Base-by-base conservation (phyloP, 2,329 filamentous ascomycete species). In the Proliferodiscus dingleyae region DNA sequence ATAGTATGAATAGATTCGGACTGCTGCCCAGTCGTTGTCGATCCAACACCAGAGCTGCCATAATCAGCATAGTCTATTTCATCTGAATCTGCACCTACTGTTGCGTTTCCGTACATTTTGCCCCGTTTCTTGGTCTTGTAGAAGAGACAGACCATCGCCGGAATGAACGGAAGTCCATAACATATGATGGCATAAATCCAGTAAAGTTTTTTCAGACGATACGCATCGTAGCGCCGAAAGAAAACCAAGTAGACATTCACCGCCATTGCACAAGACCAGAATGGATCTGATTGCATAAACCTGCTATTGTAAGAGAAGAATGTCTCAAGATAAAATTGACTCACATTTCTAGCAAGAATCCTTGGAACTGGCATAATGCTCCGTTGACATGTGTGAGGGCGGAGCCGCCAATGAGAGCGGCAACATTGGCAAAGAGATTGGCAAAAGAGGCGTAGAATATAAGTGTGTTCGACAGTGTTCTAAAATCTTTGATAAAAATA, bases 11-110 rank as follows among this genome's bases (percentile, higher is more conserved):
- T 80, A 78, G 47, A 93, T 81, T 24, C 87, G 82, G 63, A 87
- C 77, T 47, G 81, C 74, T 41, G 87, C 83, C 75, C 82, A 89
- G 3, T 77, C 66, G 5, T 70, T 63, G 4, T 75, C 70, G 15
- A 93, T 74, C 87, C 87, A 93, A 63, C 87, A 93, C 88, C 87
- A 93, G 26, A 93, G 67, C 60, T 61, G 15, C 1, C 74, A 77
- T 22, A 84, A 51, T 83, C 72, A 4, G 85, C n/a, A 5, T n/a
- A 5, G 38, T 8, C 8, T 19, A 26, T 5, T 28, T 23, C 10
- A n/a, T 9, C 5, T 2, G 32, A 24, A 13, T 22, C 21, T 9
- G 34, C 18, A 47, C 52, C 15, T 54, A 61, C 59, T 10, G 50
- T 67, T 4, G 61, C 60, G 13, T 66, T 68, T 18, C 70, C 70